phyloP scores from a whole-genome alignment of 495 filamentous ascomycete species.

The Physcia stellaris region DNA sequence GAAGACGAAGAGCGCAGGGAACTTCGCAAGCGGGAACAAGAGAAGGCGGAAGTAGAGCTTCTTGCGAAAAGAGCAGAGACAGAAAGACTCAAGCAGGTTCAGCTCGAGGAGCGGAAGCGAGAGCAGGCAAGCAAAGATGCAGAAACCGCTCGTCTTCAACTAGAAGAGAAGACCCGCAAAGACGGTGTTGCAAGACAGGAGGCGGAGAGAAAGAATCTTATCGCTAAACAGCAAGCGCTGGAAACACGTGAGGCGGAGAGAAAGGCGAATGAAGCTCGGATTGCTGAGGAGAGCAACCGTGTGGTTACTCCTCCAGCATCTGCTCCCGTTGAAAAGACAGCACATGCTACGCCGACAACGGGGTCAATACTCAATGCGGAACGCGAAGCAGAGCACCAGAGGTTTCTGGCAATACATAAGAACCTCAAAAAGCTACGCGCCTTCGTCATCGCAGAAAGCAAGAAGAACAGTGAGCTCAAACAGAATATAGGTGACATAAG shows the following conservation, averaged over 20 bases:
- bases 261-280: slow-evolving; percentile 18
- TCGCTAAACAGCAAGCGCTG: slow-evolving; percentile 10
- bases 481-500: slow-evolving; percentile 59
- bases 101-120: slow-evolving; percentile 20
- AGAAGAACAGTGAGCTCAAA: slow-evolving; percentile 44
- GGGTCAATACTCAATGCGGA: slow-evolving; percentile 15
- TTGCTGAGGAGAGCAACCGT: neutral
- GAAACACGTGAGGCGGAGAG: slow-evolving; percentile 12
- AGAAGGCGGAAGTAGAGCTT: slow-evolving; percentile 27
- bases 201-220: slow-evolving; percentile 25
- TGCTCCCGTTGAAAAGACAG: slow-evolving; percentile 5
- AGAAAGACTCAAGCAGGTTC: slow-evolving; percentile 19
- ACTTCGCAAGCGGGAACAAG: slow-evolving; percentile 23
- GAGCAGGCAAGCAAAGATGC: slow-evolving; percentile 19
- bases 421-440: slow-evolving; percentile 59
- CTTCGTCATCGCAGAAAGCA: slow-evolving; percentile 31
- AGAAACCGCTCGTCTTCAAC: slow-evolving; percentile 8
- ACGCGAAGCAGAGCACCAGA: slow-evolving; percentile 34
- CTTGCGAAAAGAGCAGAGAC: slow-evolving; percentile 12
- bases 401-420: slow-evolving; percentile 57
- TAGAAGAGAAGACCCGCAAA: too few relatives aligned
- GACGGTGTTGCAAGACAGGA: too few relatives aligned
- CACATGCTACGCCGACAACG: slow-evolving; percentile 8
- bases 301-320: slow-evolving; percentile 7
- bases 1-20: slow-evolving; percentile 40